phyloP scores from a whole-genome alignment of 176 grass and related monocot genomes.

The Secale cereale region DNA sequence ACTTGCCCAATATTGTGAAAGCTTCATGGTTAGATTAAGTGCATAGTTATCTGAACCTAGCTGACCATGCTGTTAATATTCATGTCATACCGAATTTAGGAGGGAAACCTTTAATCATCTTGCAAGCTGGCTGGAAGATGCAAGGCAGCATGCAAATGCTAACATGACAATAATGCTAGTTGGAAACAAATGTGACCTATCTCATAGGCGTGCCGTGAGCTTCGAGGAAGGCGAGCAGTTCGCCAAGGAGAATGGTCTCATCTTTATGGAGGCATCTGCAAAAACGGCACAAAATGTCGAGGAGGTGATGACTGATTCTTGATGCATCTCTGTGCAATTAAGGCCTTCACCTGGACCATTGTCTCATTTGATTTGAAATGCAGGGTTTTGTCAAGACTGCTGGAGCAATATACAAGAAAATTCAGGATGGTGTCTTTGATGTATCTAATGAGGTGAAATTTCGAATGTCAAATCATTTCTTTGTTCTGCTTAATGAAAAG shows the following conservation, averaged over 20 bases:
- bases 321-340: not conserved
- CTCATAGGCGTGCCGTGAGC: conserved; percentile 70
- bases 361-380: conserved; percentile 2
- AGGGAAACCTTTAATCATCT: conserved; percentile 89
- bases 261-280: conserved; percentile 85
- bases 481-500: not conserved
- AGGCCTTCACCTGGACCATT: not conserved
- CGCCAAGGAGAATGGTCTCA: conserved; percentile 67
- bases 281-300: conserved; percentile 70
- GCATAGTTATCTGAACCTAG: not conserved
- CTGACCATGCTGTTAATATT: not conserved
- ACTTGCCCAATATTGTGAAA: not conserved
- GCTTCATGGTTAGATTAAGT: not conserved
- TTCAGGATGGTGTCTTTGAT: conserved; percentile 75
- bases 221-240: conserved; percentile 78
- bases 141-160: conserved; percentile 68
- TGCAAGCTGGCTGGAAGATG: conserved; percentile 77
- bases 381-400: conserved; percentile 73
- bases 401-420: conserved; percentile 79
- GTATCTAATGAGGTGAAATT: conserved; percentile 72
- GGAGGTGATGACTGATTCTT: conserved; percentile 45
- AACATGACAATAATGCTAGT: conserved; percentile 82
- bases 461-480: not conserved
- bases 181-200: conserved; percentile 70
- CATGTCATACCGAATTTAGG: conserved; percentile 22